Evolutionary conservation across 2,329 filamentous ascomycete species (phyloP).

Genomic region (Graphiopsis chlorocephala): DNA sequence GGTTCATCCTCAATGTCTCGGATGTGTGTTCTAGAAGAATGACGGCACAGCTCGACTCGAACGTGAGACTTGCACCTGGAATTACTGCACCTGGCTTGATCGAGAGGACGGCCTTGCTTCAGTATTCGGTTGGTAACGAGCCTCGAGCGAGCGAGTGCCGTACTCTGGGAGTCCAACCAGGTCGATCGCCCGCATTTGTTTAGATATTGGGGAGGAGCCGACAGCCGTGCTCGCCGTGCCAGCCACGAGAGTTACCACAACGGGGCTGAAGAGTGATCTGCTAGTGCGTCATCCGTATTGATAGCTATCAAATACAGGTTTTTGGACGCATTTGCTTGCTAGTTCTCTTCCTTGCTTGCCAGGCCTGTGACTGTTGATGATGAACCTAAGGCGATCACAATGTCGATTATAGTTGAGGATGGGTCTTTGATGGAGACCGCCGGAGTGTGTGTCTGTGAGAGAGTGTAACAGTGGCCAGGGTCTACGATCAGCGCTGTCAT

Average conservation of each 20-base stretch:
- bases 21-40: not conserved
- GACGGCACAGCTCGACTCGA: not conserved
- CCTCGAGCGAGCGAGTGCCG: not conserved
- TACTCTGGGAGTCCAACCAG: not conserved
- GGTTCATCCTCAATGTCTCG: no score
- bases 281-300: conserved; percentile 2
- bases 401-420: not conserved
- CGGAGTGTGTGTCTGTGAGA: no score
- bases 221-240: not conserved
- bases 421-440: not conserved
- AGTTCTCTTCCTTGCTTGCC: not conserved
- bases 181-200: not conserved
- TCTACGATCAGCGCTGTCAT: not conserved
- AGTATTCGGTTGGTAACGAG: no score
- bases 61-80: not conserved
- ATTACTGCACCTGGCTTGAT: not conserved
- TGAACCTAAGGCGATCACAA: not conserved
- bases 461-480: not conserved
- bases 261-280: not conserved
- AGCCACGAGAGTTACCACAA: not conserved
- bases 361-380: not conserved
- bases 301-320: not conserved
- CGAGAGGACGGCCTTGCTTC: not conserved
- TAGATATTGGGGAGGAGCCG: conserved; percentile 1
- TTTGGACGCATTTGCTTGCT: not conserved